Evolutionary conservation across 371 early-diverging fungal species (phyloP).

Genomic region (Batkoa obscura): DNA sequence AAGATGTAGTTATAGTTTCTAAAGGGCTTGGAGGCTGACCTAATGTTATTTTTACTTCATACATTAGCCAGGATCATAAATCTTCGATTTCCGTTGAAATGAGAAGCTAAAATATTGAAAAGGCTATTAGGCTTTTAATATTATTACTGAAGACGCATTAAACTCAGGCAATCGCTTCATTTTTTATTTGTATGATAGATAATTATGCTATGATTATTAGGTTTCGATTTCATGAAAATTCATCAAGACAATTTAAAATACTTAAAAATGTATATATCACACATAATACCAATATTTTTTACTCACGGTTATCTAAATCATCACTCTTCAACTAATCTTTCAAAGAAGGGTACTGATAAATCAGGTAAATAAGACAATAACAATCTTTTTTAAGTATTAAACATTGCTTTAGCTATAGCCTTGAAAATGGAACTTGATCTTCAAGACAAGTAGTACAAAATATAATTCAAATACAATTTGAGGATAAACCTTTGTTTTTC

Average conservation of each 20-base stretch:
- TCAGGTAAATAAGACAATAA: constrained; percentile 27
- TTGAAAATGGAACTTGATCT: constrained; percentile 56
- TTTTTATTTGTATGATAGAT: no score
- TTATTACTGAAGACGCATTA: constrained; percentile 46
- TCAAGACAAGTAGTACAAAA: constrained; percentile 33
- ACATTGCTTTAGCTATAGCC: constrained; percentile 14
- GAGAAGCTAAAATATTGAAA: constrained; percentile 34
- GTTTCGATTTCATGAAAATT: constrained; percentile 64
- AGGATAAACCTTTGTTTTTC: constrained; percentile 58
- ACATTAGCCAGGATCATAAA: constrained; percentile 22
- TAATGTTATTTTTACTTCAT: constrained; percentile 46
- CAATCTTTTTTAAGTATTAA: no score
- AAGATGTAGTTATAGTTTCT: neutral
- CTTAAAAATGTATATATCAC: no score
- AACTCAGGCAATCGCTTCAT: constrained; percentile 15
- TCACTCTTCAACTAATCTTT: constrained; percentile 58
- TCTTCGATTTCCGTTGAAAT: constrained; percentile 35
- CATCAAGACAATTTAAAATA: constrained; percentile 20
- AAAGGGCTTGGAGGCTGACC: constrained; percentile 55
- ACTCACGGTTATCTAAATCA: constrained; percentile 51
- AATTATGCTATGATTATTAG: constrained; percentile 10
- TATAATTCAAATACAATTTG: constrained; percentile 49
- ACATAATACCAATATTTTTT: no score
- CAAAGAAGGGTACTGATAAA: constrained; percentile 65
- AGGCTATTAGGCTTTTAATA: constrained; percentile 33